Evolutionary conservation across 2,329 filamentous ascomycete genomes (phyloP).

Genomic region (Claviceps pusilla): DNA sequence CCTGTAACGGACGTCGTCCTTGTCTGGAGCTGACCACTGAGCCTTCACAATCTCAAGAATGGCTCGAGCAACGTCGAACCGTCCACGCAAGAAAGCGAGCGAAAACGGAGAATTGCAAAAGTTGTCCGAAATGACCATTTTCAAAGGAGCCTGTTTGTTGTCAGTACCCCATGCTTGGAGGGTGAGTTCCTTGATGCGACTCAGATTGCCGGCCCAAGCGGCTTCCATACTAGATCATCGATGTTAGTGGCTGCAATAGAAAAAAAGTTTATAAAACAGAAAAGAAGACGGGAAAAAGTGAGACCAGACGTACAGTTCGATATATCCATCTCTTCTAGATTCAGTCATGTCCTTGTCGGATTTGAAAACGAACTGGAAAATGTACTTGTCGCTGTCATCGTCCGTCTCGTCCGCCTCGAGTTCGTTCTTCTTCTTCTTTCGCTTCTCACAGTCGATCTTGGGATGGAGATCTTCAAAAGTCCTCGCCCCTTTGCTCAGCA

Average conservation of each 20-base stretch:
- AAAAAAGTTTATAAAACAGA: too few relatives aligned
- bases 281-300: too few relatives aligned
- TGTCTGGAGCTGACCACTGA: constrained; percentile 48
- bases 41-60: constrained; percentile 56
- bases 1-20: constrained; percentile 34
- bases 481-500: constrained; percentile 49
- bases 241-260: background rate
- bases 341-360: constrained; percentile 40
- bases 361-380: constrained; percentile 35
- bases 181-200: constrained; percentile 50
- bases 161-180: constrained; percentile 41
- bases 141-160: constrained; percentile 42
- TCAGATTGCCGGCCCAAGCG: constrained; percentile 54
- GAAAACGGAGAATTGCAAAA: constrained; percentile 45
- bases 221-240: constrained; percentile 48
- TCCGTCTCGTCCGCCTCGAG: background rate
- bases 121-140: constrained; percentile 44
- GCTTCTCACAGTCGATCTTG: constrained; percentile 20
- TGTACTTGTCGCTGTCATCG: constrained; percentile 25
- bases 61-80: constrained; percentile 45
- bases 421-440: constrained; percentile 2
- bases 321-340: constrained; percentile 41
- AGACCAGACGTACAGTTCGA: constrained; percentile 38
- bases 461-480: constrained; percentile 51
- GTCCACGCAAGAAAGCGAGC: constrained; percentile 51